Base-by-base conservation (phyloP, 78 protist genomes). In the Mastigamoeba balamuthi region DNA sequence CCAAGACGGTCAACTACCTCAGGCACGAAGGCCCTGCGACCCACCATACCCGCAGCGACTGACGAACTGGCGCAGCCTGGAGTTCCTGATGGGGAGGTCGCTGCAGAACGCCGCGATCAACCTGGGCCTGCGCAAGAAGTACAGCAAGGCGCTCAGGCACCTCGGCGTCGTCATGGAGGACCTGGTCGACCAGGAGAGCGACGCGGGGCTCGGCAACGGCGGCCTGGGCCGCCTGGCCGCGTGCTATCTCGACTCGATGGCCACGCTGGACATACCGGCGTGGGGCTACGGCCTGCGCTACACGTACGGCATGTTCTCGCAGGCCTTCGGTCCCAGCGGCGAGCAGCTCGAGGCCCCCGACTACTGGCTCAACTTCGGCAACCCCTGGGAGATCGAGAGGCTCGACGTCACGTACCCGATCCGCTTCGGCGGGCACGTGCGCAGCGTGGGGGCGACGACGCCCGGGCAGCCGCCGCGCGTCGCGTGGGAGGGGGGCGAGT, bases 141-240 rank as follows among this genome's bases (percentile, higher is more conserved):
- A 84, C 78, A 44, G 77, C 25, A 84, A 79, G 35, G 89, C 94
- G n/a, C 39, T 89, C 10, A 40, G 8, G 41, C 80, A 85, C 1
- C 75, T 89, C 7, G 93, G 93, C 0, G 69, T 38, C 33, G 17
- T 52, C 33, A 29, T 89, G 6, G 96, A 93, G 74, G 87, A 84
- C 25, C 76, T 93, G n/a, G 74, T 80, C 9, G 91, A 82, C 68
- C 82, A 89, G 69, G 99, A 96, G 78, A 69, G 65, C 25, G 99
- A 96, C 48, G 97, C 97, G 0, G 99, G 94, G 40, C 90, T 96
- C 6, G 99, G 99, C 67, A 94, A 96, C 82, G 97, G 99, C 4
- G 99, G 99, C 40, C 90, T 94, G n/a, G 97, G 90, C 44, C 81
- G 92, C 37, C 64, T 89, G 4, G 96, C 96, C n/a, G 97, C 98